A percentile compares a stretch with the other conserved stretches of the same genome.
Evolutionary conservation across 768 basidiomycete genomes (phyloP).

Genomic region (Favolaschia claudopus): DNA sequence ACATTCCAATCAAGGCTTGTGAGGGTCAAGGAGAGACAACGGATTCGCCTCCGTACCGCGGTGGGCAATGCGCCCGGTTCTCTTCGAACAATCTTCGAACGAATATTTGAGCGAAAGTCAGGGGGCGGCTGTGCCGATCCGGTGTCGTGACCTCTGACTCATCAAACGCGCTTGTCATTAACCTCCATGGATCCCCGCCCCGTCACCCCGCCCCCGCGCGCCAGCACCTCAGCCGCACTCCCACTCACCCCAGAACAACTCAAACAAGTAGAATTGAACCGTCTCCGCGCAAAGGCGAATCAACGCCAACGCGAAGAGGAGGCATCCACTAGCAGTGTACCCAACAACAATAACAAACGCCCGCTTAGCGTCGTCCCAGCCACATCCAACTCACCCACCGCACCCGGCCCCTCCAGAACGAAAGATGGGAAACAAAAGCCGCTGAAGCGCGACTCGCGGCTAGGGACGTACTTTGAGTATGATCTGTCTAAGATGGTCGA

Average conservation of each 20-base stretch:
- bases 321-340: constrained; percentile 49
- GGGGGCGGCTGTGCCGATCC: too few species aligned
- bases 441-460: constrained; percentile 75
- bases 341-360: constrained; percentile 80
- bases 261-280: constrained; percentile 79
- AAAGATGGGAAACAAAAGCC: constrained; percentile 55
- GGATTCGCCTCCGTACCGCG: too few species aligned
- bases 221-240: constrained; percentile 26
- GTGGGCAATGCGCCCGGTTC: too few species aligned
- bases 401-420: constrained; percentile 55
- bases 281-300: constrained; percentile 81
- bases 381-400: constrained; percentile 68
- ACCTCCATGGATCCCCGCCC: constrained; percentile 28
- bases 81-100: too few species aligned
- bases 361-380: constrained; percentile 66
- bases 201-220: constrained; percentile 50
- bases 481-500: constrained; percentile 97
- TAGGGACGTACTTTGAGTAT: constrained; percentile 96
- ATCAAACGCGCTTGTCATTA: too few species aligned
- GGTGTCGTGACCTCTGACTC: too few species aligned
- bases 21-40: too few species aligned
- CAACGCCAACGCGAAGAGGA: constrained; percentile 73
- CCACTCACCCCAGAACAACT: constrained; percentile 71
- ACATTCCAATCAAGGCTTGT: too few species aligned
- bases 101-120: too few species aligned